phyloP scores from a whole-genome alignment of 805 yeast species.

The Candida schatavii region DNA sequence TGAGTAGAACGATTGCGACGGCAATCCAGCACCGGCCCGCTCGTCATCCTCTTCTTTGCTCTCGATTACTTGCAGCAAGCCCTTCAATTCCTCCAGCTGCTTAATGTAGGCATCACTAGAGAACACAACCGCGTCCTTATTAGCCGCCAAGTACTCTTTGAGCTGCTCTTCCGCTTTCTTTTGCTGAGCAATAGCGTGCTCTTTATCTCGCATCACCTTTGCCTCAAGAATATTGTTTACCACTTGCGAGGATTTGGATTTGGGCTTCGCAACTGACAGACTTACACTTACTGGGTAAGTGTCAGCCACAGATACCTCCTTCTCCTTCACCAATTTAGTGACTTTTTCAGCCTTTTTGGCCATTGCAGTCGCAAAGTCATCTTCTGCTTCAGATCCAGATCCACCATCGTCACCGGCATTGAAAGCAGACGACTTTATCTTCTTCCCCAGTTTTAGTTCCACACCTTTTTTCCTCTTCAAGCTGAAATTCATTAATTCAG shows the following conservation, averaged over 20 bases:
- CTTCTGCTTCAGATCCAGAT: constrained; percentile 6
- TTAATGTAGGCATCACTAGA: constrained; percentile 47
- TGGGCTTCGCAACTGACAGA: constrained; percentile 2
- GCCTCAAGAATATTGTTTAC: constrained; percentile 42
- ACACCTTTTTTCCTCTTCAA: constrained; percentile 4
- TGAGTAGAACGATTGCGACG: constrained; percentile 3
- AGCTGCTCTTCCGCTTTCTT: constrained; percentile 35
- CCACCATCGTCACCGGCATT: background rate
- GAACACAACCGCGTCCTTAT: constrained; percentile 41
- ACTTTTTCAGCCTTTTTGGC: constrained; percentile 8
- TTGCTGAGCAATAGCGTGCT: constrained; percentile 38
- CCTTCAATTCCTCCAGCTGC: constrained; percentile 12
- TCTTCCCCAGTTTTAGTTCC: background rate
- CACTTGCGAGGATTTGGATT: constrained; percentile 14
- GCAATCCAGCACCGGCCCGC: background rate
- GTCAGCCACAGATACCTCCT: too few relatives aligned
- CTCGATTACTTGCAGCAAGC: background rate
- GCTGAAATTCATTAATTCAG: constrained; percentile 6
- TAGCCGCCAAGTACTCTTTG: constrained; percentile 36
- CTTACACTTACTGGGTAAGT: too few relatives aligned
- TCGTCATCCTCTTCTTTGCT: constrained; percentile 1
- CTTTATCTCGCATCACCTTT: constrained; percentile 43
- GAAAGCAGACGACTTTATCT: constrained; percentile 1
- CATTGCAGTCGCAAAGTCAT: constrained; percentile 7
- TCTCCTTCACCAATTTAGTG: constrained; percentile 7